Base-by-base conservation (phyloP, 768 basidiomycete genomes). In the Phylloporus arenicola region DNA sequence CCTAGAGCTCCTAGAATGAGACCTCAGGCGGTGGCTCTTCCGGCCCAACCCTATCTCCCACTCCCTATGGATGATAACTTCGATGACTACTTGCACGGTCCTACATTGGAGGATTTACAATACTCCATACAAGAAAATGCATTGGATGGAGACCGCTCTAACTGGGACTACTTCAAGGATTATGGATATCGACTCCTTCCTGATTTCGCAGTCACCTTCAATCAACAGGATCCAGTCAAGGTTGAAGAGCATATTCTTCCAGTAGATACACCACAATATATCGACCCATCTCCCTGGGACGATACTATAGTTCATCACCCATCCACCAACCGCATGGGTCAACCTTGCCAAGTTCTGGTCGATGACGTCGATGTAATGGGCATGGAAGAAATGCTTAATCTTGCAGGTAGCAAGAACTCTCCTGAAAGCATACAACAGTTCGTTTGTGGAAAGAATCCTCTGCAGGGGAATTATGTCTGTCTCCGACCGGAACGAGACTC, bases 141-240 rank as follows among this genome's bases (percentile, higher is more conserved):
- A 7, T 9, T 38, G 11, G 24, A 6, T 6, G 1, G 1, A 3
- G 4, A 10, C 0, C 31, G 47, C 10, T 49, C 43, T 0, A 53
- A 35, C 16, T 53, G 52, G 52, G 39, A 49, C 12, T 50, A 29
- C 7, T 53, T 50, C 48, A 50, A 6, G n/a, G 52, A 53, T 37
- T 50, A 53, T 42, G 48, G 52, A 0, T 53, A 42, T 9, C 6
- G 48, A 24, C 43, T 53, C 9, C 43, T 45, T 16, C 39, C 44
- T 3, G 47, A 50, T 10, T 53, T 53, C 9, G 27, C 48, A 6
- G 6, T 24, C 1, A 41, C 33, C 2, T 53, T 53, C 39, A 50
- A 53, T 16, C 27, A 25, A 42, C 48, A 53, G 6, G 19, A 41
- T 25, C 52, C 43, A 0, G 31, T 50, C 6, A 11, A 42, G 0